Percentiles rank a stretch among this genome's conserved stretches.
Conservation (phyloP, 768 basidiomycete species). For the Lentinula raphanica region DNA sequence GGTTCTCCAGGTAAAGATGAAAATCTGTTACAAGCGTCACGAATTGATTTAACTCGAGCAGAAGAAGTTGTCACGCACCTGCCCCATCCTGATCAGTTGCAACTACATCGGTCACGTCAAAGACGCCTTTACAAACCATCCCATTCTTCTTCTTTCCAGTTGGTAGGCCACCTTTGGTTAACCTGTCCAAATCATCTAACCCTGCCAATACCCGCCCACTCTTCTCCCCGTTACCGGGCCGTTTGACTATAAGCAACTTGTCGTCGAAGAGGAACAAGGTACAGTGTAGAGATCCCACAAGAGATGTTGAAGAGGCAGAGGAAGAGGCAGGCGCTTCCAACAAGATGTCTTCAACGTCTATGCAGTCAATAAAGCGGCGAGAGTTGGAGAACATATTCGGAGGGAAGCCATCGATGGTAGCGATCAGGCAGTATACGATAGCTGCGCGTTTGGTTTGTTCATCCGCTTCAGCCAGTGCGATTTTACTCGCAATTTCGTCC, state of each 20-base stretch:
- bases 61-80: conserved; percentile 38
- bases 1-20: conserved; percentile 77
- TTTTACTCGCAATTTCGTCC: conserved; percentile 81
- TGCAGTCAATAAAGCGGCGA: conserved; percentile 83
- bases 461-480: conserved; percentile 88
- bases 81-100: conserved; percentile 82
- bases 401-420: conserved; percentile 88
- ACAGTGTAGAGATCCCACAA: conserved; percentile 61
- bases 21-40: conserved; percentile 49
- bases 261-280: conserved; percentile 93
- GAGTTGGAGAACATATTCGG: conserved; percentile 85
- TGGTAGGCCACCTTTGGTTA: conserved; percentile 61
- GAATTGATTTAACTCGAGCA: not conserved
- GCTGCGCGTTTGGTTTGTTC: conserved; percentile 87
- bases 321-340: conserved; percentile 46
- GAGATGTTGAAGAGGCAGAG: conserved; percentile 33
- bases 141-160: conserved; percentile 70
- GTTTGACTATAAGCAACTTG: conserved; percentile 86
- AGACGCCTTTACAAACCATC: conserved; percentile 77
- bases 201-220: conserved; percentile 68
- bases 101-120: conserved; percentile 80
- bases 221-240: conserved; percentile 73
- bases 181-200: conserved; percentile 71
- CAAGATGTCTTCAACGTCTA: conserved; percentile 85
- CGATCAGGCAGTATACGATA: conserved; percentile 78